A percentile compares a stretch with the other conserved stretches of the same genome.
phyloP scores from a whole-genome alignment of 768 basidiomycete genomes.

The Auriscalpium orientale region DNA sequence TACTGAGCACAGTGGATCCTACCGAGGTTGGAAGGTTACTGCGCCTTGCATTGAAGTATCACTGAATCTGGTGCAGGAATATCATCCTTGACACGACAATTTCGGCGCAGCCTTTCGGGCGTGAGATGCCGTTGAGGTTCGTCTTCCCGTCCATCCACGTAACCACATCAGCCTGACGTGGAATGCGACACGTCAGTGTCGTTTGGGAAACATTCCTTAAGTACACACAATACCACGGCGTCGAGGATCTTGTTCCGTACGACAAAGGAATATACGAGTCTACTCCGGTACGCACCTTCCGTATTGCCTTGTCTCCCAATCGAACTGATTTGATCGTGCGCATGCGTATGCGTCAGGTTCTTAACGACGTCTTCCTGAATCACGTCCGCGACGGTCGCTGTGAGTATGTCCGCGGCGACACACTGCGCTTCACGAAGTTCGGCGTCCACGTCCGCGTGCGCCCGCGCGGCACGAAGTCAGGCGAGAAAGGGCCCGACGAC shows the following conservation, averaged over 20 bases:
- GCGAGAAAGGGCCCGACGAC: conserved; percentile 21
- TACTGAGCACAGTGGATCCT: conserved; percentile 35
- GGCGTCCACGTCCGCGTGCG: conserved; percentile 35
- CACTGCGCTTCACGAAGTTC: conserved; percentile 28
- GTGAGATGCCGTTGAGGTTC: conserved; percentile 43
- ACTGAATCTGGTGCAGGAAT: conserved; percentile 22
- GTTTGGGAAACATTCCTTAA: conserved; percentile 39
- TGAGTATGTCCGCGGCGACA: conserved; percentile 42
- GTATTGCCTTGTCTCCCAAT: neutral
- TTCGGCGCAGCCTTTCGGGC: conserved; percentile 44
- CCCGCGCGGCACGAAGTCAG: conserved; percentile 25
- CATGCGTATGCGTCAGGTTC: conserved; percentile 25
- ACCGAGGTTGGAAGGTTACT: conserved; percentile 16
- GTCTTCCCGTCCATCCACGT: neutral
- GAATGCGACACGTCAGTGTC: conserved; percentile 24
- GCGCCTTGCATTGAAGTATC: neutral
- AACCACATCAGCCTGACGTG: neutral
- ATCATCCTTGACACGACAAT: conserved; percentile 40
- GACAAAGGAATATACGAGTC: conserved; percentile 38
- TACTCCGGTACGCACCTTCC: conserved; percentile 30
- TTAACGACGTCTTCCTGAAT: conserved; percentile 43
- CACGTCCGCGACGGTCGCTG: conserved; percentile 36
- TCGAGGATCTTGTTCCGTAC: conserved; percentile 36
- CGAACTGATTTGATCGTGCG: neutral
- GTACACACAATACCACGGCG: conserved; percentile 36